phyloP scores from a whole-genome alignment of 2,329 filamentous ascomycete species.

The Ascochyta pisi region DNA sequence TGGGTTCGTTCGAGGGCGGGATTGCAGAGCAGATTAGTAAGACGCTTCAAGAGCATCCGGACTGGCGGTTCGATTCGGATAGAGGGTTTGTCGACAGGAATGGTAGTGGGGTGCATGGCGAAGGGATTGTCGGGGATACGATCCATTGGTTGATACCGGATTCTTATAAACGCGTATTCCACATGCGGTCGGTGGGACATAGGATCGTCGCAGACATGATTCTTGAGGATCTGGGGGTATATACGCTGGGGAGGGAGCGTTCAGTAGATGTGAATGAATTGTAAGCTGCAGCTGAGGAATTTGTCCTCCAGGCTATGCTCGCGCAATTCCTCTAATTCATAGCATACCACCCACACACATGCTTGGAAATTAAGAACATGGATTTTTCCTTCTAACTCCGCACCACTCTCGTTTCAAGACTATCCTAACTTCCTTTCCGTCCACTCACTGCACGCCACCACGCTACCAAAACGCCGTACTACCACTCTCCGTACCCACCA shows the following conservation, averaged over 20 bases:
- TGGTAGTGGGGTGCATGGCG: neutral
- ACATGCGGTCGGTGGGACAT: slow-evolving; percentile 37
- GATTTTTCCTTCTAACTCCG: no score
- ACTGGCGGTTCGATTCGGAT: slow-evolving; percentile 33
- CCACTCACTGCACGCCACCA: no score
- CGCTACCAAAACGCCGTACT: no score
- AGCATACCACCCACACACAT: no score
- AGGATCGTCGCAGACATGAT: slow-evolving; percentile 31
- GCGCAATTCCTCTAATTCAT: no score
- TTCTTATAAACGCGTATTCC: slow-evolving; percentile 41
- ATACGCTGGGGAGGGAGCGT: neutral
- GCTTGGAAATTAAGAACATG: no score
- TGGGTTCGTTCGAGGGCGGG: slow-evolving; percentile 32
- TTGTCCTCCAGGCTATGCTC: no score
- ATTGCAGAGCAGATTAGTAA: slow-evolving; percentile 34
- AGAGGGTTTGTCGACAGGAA: slow-evolving; percentile 35
- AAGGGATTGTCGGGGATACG: slow-evolving; percentile 29
- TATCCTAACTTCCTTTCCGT: no score
- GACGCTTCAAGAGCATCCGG: slow-evolving; percentile 36
- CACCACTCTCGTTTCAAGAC: no score
- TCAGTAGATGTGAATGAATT: slow-evolving; percentile 10
- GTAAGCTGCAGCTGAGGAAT: neutral
- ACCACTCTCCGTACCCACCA: no score
- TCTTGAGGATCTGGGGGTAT: slow-evolving; percentile 25
- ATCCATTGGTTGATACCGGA: slow-evolving; percentile 42